phyloP scores from a whole-genome alignment of 169 alveolate genomes.

The Perkinsus marinus region DNA sequence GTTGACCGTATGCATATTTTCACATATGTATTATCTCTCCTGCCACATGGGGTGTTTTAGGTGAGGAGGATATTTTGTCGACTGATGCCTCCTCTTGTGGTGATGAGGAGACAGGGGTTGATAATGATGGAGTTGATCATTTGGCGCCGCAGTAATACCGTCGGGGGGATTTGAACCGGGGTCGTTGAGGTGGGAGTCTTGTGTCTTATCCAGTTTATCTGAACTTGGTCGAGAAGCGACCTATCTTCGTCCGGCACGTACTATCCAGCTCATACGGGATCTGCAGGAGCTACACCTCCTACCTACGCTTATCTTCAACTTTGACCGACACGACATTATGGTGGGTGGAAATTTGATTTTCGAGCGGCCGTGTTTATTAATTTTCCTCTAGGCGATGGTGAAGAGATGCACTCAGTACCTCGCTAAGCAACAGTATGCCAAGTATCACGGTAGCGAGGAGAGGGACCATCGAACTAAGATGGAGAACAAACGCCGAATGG shows the following conservation, averaged over 20 bases:
- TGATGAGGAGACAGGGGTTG: not conserved
- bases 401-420: constrained; percentile 17
- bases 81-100: not conserved
- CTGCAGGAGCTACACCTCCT: constrained; percentile 51
- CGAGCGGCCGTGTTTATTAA: constrained; percentile 32
- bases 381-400: not conserved
- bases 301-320: constrained; percentile 71
- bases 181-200: not conserved
- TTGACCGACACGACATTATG: constrained; percentile 18
- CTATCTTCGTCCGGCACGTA: constrained; percentile 18
- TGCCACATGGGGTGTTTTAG: not conserved
- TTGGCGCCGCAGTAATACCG: not conserved
- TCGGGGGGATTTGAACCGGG: not conserved
- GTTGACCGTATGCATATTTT: no score
- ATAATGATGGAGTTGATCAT: not conserved
- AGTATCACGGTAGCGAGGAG: constrained; percentile 67
- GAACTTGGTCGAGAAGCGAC: not conserved
- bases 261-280: constrained; percentile 42
- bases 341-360: constrained; percentile 46
- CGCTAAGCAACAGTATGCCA: constrained; percentile 55
- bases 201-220: not conserved
- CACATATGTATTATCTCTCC: no score
- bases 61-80: not conserved
- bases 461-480: constrained; percentile 47
- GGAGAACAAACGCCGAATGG: constrained; percentile 54